Evolutionary conservation across 2,329 filamentous ascomycete genomes (phyloP).

Genomic region (Sporothrix protearum): DNA sequence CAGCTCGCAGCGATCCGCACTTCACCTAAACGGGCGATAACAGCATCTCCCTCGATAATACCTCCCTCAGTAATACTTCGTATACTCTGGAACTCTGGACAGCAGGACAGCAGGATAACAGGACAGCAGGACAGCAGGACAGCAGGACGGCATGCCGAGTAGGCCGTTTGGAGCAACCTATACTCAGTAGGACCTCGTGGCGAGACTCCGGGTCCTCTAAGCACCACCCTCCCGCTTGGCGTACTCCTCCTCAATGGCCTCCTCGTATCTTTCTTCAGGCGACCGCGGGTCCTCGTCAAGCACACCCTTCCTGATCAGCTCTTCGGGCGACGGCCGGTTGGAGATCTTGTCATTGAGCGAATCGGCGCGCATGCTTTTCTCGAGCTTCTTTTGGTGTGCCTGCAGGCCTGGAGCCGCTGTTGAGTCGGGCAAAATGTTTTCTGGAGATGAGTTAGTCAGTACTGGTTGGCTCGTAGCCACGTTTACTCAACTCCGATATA

Average conservation of each 20-base stretch:
- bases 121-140: too few species aligned
- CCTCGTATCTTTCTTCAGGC: slow-evolving; percentile 55
- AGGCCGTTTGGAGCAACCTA: too few species aligned
- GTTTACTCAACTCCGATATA: background rate
- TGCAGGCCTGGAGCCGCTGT: slow-evolving; percentile 74
- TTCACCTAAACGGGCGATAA: background rate
- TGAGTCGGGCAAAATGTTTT: slow-evolving; percentile 81
- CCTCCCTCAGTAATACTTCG: too few species aligned
- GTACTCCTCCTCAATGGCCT: slow-evolving; percentile 62
- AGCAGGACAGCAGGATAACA: too few species aligned
- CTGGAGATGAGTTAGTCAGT: slow-evolving; percentile 41
- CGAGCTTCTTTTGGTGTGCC: slow-evolving; percentile 77
- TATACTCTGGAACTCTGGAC: too few species aligned
- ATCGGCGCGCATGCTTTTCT: slow-evolving; percentile 84
- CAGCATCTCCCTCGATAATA: background rate
- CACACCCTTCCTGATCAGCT: slow-evolving; percentile 75
- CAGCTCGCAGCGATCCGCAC: background rate
- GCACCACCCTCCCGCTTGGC: slow-evolving; percentile 61
- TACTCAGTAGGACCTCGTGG: background rate
- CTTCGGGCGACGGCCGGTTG: slow-evolving; percentile 70
- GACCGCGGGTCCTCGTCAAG: slow-evolving; percentile 64
- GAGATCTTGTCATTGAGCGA: slow-evolving; percentile 83
- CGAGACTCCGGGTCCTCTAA: slow-evolving; percentile 31
- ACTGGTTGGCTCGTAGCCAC: background rate
- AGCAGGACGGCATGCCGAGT: background rate